Base-by-base conservation (phyloP, 1,284 basidiomycete species). In the Naganishia cerealis region DNA sequence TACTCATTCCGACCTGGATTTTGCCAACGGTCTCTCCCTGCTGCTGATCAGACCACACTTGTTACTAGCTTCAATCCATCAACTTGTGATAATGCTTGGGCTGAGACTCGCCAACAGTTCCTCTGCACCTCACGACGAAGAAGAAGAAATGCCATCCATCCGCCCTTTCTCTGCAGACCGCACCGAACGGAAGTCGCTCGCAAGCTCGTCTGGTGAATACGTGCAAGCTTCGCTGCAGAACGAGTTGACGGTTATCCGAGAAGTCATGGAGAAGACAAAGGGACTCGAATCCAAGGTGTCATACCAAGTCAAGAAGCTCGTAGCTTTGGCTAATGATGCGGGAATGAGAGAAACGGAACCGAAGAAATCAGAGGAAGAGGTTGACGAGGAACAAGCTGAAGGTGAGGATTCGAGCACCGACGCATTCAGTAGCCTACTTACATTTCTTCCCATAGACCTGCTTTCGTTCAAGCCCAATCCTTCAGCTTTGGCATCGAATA, bases 281-380 rank as follows among this genome's bases (percentile, higher is more conserved):
- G 81, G 82, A 0, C 73, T 99, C 46, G 94, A 99, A 80, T 85
- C 84, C 66, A 88, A 91, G 75, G 89, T 98, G 85, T 88, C 87
- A 70, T 96, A 98, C 78, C 94, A 98, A 79, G 91, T 98, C 75
- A 94, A 97, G 75, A 97, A 98, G 78, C 86, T 96, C 24, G 85
- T 94, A 39, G 85, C 87, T 67, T 81, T 90, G 5, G 89, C 91
- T 0, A 80, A 83, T 40, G 80, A 77, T 8, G 79, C 77, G 46
- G 69, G 73, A 52, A 80, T 84, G 1, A 82, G 90, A 74, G 70
- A 53, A 26, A 39, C 57, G 18, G 40, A 67, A n/a, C 6, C 57
- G 40, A 58, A 26, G 42, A 53, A 56, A 21, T 24, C 42, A 18
- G 62, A 61, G 4, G 61, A 56, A 29, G 66, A 43, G 26, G 66